Base-by-base conservation (phyloP, 164 flowering plant genomes). In the Houttuynia cordata region DNA sequence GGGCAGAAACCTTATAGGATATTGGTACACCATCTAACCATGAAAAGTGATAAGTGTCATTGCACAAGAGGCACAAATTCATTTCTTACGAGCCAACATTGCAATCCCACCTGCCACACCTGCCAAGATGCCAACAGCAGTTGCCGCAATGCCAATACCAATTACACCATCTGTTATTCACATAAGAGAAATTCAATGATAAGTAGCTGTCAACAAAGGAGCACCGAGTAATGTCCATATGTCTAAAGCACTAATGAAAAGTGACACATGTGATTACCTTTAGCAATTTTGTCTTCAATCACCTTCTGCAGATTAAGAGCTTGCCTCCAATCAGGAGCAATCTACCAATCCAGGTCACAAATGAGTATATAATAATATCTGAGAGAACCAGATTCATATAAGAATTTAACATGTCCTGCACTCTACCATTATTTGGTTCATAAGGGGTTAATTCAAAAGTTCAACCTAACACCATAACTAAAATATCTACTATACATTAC, bases 241-340 rank as follows among this genome's bases (percentile, higher is more conserved):
- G 49, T 1, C 12, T 45, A 45, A 45, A 45, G 49, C 49, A 45
- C 8, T 10, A 45, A 45, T 1, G 37, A 30, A 30, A 6, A 6
- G n/a, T 34, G 21, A n/a, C n/a, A 30, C 24, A 17, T 51, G 12
- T 20, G 15, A 62, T 37, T 68, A 86, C 97, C 97, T 83, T 83
- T 87, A 17, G 96, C 78, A 56, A 88, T 80, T 62, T 64, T 64
- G 64, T 89, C 93, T 73, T 93, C 97, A 64, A 93, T 68, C 24
- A 78, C 62, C 76, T 90, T 87, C 81, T 87, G 87, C 34, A 93
- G 83, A 65, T 75, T 59, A 68, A 78, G 53, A 14, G 88, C 94
- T 70, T 93, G 98, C 71, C 97, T 87, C 86, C 84, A 93, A 64
- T 87, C 96, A 10, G 97, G 94, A 37, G 89, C 89, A 75, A 89